phyloP scores from a whole-genome alignment of 2,329 filamentous ascomycete species.

The Colletotrichum destructivum region DNA sequence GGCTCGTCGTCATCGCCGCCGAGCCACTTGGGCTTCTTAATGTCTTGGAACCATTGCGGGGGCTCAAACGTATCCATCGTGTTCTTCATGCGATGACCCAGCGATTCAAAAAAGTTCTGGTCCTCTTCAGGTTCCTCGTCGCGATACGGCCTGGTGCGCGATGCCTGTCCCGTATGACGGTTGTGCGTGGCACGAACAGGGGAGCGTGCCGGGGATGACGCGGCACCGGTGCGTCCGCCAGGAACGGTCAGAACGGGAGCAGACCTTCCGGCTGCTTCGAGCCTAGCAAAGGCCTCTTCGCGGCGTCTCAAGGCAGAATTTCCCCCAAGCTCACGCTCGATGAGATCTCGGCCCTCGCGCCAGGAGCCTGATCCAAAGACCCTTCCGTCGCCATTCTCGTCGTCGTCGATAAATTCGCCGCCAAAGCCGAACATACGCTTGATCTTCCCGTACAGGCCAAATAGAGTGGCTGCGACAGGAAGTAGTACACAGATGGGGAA shows the following conservation, averaged over 20 bases:
- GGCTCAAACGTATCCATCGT: constrained; percentile 88
- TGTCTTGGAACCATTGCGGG: constrained; percentile 86
- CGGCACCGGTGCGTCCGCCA: constrained; percentile 51
- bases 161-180: constrained; percentile 47
- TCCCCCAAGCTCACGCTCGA: constrained; percentile 86
- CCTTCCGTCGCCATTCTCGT: constrained; percentile 74
- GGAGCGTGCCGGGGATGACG: constrained; percentile 56
- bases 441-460: constrained; percentile 89
- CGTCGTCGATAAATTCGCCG: constrained; percentile 80
- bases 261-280: constrained; percentile 52
- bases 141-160: constrained; percentile 31
- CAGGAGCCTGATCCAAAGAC: constrained; percentile 86
- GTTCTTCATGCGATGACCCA: constrained; percentile 90
- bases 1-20: constrained; percentile 67
- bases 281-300: constrained; percentile 58
- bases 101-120: constrained; percentile 86
- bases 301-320: constrained; percentile 68
- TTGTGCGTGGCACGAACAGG: constrained; percentile 61
- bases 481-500: constrained; percentile 92
- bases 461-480: constrained; percentile 87
- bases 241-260: constrained; percentile 66
- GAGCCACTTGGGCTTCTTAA: constrained; percentile 89
- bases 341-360: constrained; percentile 92
- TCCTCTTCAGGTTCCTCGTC: constrained; percentile 77
- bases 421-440: constrained; percentile 85